Conservation (phyloP, 2,329 filamentous ascomycete species). For the Apiospora phragmitis region DNA sequence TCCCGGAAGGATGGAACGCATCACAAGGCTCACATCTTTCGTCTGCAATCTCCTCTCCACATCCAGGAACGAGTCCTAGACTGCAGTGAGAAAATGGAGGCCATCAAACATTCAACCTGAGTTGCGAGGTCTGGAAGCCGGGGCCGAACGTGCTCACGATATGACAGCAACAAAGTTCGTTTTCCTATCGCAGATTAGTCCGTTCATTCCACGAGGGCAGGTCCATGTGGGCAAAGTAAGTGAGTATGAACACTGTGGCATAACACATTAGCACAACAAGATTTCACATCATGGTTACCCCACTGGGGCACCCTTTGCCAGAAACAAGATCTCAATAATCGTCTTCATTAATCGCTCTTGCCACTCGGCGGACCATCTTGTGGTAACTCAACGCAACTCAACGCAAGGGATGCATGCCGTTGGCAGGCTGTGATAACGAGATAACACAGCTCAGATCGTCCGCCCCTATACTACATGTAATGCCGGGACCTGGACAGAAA, state of each 20-base stretch:
- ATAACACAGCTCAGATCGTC: slow-evolving; percentile 20
- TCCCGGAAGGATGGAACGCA: background rate
- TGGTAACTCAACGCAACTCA: slow-evolving; percentile 5
- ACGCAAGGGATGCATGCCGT: background rate
- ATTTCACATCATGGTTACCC: background rate
- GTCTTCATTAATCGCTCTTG: background rate
- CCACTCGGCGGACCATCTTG: background rate
- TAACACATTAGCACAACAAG: background rate
- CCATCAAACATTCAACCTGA: slow-evolving; percentile 24
- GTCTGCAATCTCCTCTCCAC: slow-evolving; percentile 46
- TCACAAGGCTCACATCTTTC: background rate
- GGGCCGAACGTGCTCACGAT: background rate
- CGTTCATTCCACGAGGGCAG: background rate
- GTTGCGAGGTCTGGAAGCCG: slow-evolving; percentile 8
- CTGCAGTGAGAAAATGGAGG: slow-evolving; percentile 54
- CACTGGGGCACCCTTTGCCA: slow-evolving; percentile 1
- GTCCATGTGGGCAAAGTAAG: background rate
- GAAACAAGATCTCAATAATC: background rate
- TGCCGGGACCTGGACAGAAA: slow-evolving; percentile 7
- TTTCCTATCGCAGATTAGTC: background rate
- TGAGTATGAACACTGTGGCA: background rate
- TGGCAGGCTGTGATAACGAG: slow-evolving; percentile 15
- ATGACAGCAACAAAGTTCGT: background rate
- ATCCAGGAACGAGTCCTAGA: slow-evolving; percentile 43
- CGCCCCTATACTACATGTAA: slow-evolving; percentile 23